Evolutionary conservation across 164 flowering plant species (phyloP).

Genomic region (Magnolia officinalis): DNA sequence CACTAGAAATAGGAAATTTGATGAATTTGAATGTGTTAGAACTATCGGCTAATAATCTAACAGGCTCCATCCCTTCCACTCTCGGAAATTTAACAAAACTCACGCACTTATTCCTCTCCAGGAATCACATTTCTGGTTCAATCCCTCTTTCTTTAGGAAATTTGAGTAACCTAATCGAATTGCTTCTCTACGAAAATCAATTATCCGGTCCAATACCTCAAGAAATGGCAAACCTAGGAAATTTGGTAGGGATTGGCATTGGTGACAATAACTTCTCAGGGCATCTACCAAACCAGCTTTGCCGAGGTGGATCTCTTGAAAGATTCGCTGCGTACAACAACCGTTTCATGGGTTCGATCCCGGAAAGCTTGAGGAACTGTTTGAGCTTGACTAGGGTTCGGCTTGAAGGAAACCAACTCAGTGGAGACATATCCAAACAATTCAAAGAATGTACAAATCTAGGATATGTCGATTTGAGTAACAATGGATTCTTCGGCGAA

Average conservation of each 20-base stretch:
- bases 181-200: neutral
- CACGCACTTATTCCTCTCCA: neutral
- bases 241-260: neutral
- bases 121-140: constrained; percentile 1
- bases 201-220: neutral
- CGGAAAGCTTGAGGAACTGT: neutral
- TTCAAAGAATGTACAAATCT: neutral
- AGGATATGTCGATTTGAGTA: neutral
- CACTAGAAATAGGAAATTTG: constrained; percentile 18
- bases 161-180: neutral
- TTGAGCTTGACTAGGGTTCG: neutral
- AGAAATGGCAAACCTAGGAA: neutral
- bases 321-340: neutral
- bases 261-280: neutral
- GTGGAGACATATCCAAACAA: neutral
- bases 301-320: neutral
- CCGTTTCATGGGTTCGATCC: neutral
- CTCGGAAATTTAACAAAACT: neutral
- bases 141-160: constrained; percentile 1
- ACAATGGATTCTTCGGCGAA: neutral
- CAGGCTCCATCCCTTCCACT: neutral
- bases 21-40: neutral
- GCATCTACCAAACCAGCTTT: neutral
- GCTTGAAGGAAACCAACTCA: neutral
- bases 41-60: neutral